Conservation (phyloP, 192 early-diverging fungal species). For the Pilobolus umbonatus region DNA sequence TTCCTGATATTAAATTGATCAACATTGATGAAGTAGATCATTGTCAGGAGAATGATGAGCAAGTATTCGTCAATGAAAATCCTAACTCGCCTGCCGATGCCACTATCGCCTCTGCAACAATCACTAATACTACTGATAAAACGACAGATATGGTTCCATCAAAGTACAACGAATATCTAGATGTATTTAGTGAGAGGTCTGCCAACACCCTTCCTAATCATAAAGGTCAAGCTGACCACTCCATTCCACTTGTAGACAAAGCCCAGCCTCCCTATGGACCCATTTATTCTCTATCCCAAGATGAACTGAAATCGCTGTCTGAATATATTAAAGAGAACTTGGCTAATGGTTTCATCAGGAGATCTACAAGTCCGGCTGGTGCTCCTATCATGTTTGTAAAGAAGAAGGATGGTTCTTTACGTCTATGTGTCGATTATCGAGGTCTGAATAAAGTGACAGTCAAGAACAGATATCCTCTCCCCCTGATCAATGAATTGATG, state of each 20-base stretch:
- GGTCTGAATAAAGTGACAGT: slow-evolving; percentile 37
- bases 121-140: too few species aligned
- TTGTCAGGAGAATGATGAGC: too few species aligned
- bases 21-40: too few species aligned
- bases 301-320: slow-evolving; percentile 1
- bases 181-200: background rate
- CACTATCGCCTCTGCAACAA: too few species aligned
- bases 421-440: slow-evolving; percentile 36
- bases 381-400: slow-evolving; percentile 5
- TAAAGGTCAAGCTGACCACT: background rate
- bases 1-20: too few species aligned
- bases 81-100: too few species aligned
- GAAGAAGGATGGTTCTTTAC: background rate
- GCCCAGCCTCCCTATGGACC: slow-evolving; percentile 16
- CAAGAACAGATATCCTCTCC: slow-evolving; percentile 38
- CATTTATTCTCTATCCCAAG: background rate
- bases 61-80: too few species aligned
- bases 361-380: slow-evolving; percentile 1
- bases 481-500: slow-evolving; percentile 32
- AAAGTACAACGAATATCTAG: background rate
- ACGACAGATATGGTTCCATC: background rate
- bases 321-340: slow-evolving; percentile 8
- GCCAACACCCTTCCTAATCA: slow-evolving; percentile 1
- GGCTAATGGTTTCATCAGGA: slow-evolving; percentile 5
- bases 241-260: slow-evolving; percentile 14